Base-by-base conservation (phyloP, 345 rosid genomes). In the Atalantia buxifolia region DNA sequence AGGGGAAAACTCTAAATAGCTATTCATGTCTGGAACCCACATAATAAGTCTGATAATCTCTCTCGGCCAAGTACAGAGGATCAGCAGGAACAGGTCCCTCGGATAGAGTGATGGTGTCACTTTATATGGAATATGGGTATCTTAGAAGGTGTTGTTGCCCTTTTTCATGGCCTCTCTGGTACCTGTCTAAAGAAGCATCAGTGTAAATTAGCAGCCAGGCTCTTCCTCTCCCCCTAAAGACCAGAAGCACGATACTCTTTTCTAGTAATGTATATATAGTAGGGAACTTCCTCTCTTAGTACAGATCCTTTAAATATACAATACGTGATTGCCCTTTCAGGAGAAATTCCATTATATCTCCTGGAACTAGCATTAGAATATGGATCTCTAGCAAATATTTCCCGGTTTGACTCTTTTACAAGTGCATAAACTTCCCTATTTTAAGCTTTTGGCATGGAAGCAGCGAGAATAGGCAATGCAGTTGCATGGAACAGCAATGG, bases 181-280 rank as follows among this genome's bases (percentile, higher is more conserved):
- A 90, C 4, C 82, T 82, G 25, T 84, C 82, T 48, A 75, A 45
- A 71, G 69, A 63, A 71, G 81, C 80, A 62, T 74, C 55, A 33
- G 68, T 61, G 68, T 66, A 77, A 69, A 66, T 71, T 87, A 62
- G 84, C 81, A 79, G 86, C 59, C 82, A 83, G 72, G 78, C 74
- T 84, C 80, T 87, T 86, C 89, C 93, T 82, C 82, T 85, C 90
- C 33, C 88, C 83, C 78, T 40, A 83, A 76, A 92, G 92, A 63
- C 93, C 96, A 78, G 87, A 90, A 22, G 90, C 76, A 67, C 88
- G 87, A 78, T 93, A 93, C 45, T 91, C 96, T 77, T 84, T 87
- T 83, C 91, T 97, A 33, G 80, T 88, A 72, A 88, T 82, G 80
- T 83, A 91, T 65, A 89, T 79, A 82, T 86, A 88, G 45, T 69